Conservation (phyloP, 2,329 filamentous ascomycete species). For the Juglanconis oblonga region DNA sequence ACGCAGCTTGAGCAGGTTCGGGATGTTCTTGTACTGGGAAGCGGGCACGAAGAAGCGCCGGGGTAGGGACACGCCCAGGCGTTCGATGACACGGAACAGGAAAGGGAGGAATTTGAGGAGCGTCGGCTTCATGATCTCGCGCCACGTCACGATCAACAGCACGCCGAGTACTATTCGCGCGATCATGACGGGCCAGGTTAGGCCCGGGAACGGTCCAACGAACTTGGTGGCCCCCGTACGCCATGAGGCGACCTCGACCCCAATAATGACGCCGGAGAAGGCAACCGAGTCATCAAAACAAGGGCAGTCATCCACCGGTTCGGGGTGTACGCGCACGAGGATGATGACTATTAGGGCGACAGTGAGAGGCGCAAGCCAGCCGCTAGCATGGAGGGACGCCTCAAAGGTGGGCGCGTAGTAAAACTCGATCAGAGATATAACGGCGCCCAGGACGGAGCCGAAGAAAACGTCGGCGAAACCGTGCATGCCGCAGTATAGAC, state of each 20-base stretch:
- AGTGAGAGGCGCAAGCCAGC: slow-evolving; percentile 61
- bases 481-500: slow-evolving; percentile 98
- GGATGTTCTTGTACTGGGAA: slow-evolving; percentile 85
- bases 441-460: slow-evolving; percentile 73
- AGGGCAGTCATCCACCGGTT: slow-evolving; percentile 93
- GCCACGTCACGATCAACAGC: slow-evolving; percentile 81
- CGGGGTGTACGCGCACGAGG: slow-evolving; percentile 85
- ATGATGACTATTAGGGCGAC: slow-evolving; percentile 66
- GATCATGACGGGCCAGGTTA: slow-evolving; percentile 64
- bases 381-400: slow-evolving; percentile 63
- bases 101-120: slow-evolving; percentile 77
- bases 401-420: slow-evolving; percentile 63
- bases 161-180: slow-evolving; percentile 77
- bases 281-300: slow-evolving; percentile 96
- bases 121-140: slow-evolving; percentile 82
- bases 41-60: slow-evolving; percentile 89
- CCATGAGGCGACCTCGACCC: slow-evolving; percentile 80
- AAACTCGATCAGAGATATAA: slow-evolving; percentile 59
- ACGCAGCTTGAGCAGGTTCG: slow-evolving; percentile 62
- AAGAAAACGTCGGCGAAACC: slow-evolving; percentile 88
- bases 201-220: slow-evolving; percentile 35
- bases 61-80: slow-evolving; percentile 74
- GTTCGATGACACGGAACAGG: slow-evolving; percentile 81
- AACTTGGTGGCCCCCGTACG: slow-evolving; percentile 63
- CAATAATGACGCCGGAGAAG: slow-evolving; percentile 87